Evolutionary conservation across 768 basidiomycete species (phyloP).

Genomic region (Pleurotus tuber-regium): DNA sequence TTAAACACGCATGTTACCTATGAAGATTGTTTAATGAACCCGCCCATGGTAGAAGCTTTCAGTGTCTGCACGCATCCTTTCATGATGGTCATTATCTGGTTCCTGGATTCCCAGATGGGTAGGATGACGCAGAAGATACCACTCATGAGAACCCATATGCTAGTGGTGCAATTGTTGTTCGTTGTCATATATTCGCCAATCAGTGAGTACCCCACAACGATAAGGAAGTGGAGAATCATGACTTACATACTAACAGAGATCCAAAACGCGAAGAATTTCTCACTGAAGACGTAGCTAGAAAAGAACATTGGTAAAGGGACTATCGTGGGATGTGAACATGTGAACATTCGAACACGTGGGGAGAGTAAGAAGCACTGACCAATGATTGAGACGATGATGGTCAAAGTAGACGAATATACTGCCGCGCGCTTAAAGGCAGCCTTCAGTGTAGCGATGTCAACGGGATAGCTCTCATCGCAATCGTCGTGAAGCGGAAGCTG

Average conservation of each 20-base stretch:
- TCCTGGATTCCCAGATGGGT: conserved; percentile 33
- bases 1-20: no score
- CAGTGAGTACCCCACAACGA: neutral
- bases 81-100: conserved; percentile 27
- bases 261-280: conserved; percentile 35
- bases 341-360: neutral
- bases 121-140: conserved; percentile 35
- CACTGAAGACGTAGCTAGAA: conserved; percentile 33
- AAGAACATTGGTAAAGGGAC: conserved; percentile 39
- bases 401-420: conserved; percentile 30
- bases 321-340: conserved; percentile 12
- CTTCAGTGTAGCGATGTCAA: conserved; percentile 20
- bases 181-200: no score
- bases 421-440: conserved; percentile 29
- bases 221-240: neutral
- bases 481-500: neutral
- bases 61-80: conserved; percentile 7
- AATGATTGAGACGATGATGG: conserved; percentile 31
- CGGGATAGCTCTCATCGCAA: neutral
- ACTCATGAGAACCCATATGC: conserved; percentile 33
- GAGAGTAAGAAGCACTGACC: conserved; percentile 17
- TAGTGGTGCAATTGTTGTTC: conserved; percentile 2
- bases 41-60: no score
- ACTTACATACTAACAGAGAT: conserved; percentile 34
- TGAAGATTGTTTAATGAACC: no score